Conservation (phyloP, 768 basidiomycete genomes). For the Glaciozyma martinii region DNA sequence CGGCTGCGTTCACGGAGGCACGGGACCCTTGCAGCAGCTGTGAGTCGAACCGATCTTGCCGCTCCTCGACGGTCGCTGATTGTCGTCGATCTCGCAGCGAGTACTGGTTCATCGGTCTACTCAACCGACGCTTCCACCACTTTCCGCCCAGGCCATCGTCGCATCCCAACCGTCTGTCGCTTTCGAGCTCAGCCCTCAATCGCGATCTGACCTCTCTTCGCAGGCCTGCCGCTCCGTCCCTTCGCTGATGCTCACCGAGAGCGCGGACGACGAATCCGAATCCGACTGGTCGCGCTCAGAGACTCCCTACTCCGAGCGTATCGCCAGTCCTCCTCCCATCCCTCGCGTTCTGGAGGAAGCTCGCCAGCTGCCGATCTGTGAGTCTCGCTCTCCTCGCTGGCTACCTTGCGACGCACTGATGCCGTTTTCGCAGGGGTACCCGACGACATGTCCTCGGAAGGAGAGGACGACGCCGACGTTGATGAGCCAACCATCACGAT, state of each 20-base stretch:
- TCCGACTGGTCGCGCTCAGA: constrained; percentile 4
- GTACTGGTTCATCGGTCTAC: too few species aligned
- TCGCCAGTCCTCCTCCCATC: constrained; percentile 21
- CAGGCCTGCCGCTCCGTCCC: constrained; percentile 26
- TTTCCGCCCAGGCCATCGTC: constrained; percentile 19
- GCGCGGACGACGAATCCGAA: constrained; percentile 15
- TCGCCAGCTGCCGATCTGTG: constrained; percentile 21
- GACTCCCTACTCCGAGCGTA: constrained; percentile 3
- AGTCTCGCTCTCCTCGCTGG: not conserved
- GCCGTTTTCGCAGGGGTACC: constrained; percentile 9
- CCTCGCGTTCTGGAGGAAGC: constrained; percentile 15
- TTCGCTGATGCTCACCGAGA: constrained; percentile 17
- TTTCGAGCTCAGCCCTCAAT: too few species aligned
- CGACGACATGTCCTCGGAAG: not conserved
- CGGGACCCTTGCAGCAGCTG: not conserved
- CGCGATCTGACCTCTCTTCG: not conserved
- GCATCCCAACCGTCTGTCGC: constrained; percentile 19
- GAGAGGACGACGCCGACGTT: constrained; percentile 2
- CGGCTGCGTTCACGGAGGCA: not conserved
- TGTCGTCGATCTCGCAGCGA: not conserved
- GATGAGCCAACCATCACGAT: constrained; percentile 29
- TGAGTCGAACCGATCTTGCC: not conserved
- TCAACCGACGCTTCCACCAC: not conserved
- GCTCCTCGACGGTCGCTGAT: not conserved
- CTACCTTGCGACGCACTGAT: too few species aligned